These are phyloP conservation scores for Acrodontium crateriforme DNA, from an alignment of 2,329 filamentous ascomycete species.

Conservation along the genomic window DNA sequence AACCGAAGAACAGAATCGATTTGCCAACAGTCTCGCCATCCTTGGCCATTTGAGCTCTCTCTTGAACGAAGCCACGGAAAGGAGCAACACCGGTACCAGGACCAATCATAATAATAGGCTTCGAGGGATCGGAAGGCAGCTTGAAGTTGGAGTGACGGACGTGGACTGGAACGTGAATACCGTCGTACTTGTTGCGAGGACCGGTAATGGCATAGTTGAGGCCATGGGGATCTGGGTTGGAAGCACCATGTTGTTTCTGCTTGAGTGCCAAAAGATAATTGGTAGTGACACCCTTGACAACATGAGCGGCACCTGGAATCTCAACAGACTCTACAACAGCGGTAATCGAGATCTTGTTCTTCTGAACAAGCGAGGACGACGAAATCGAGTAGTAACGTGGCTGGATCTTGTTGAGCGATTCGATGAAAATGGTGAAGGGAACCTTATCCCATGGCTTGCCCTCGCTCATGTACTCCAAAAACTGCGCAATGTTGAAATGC, in stretches of 20 bases:
- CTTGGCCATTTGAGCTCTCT: slow-evolving; percentile 71
- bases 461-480: slow-evolving; percentile 59
- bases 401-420: slow-evolving; percentile 87
- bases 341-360: slow-evolving; percentile 88
- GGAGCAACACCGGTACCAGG: slow-evolving; percentile 39
- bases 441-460: slow-evolving; percentile 68
- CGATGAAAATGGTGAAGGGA: slow-evolving; percentile 89
- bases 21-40: slow-evolving; percentile 72
- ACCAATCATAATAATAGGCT: slow-evolving; percentile 72
- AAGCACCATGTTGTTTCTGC: slow-evolving; percentile 87
- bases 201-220: slow-evolving; percentile 76
- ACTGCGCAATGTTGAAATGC: slow-evolving; percentile 79
- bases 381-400: slow-evolving; percentile 99
- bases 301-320: slow-evolving; percentile 58
- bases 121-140: slow-evolving; percentile 83
- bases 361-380: slow-evolving; percentile 85
- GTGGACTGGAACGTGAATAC: slow-evolving; percentile 87
- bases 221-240: slow-evolving; percentile 67
- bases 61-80: slow-evolving; percentile 50
- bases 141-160: slow-evolving; percentile 99
- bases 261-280: slow-evolving; percentile 93
- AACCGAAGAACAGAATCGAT: slow-evolving; percentile 89
- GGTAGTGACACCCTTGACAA: slow-evolving; percentile 89
- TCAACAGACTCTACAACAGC: slow-evolving; percentile 79
- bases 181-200: slow-evolving; percentile 93